Percentiles rank a stretch among this genome's conserved stretches.
Evolutionary conservation across 352 stramenopile species (phyloP).

Genomic region (Pythium aristosporum): DNA sequence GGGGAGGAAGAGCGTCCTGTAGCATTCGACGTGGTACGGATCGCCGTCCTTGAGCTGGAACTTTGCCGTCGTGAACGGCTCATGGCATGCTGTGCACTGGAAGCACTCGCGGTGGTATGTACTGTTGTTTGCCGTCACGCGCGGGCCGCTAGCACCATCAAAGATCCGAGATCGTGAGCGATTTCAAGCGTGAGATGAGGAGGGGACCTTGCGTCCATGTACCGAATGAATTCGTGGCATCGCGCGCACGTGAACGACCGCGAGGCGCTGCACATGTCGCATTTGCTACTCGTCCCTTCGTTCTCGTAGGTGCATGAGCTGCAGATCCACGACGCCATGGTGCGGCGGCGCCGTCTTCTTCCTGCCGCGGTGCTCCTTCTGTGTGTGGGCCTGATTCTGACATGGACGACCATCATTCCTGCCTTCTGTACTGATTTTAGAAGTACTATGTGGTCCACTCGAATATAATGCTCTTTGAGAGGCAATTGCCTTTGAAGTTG

Average conservation of each 20-base stretch:
- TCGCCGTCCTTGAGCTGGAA: conserved; percentile 49
- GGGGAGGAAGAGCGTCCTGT: conserved; percentile 62
- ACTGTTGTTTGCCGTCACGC: conserved; percentile 27
- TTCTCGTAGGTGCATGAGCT: conserved; percentile 49
- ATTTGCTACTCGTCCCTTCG: conserved; percentile 34
- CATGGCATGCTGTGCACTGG: conserved; percentile 40
- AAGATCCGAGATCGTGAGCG: not conserved
- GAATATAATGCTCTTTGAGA: not conserved
- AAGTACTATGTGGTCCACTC: conserved; percentile 9
- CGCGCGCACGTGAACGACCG: conserved; percentile 42
- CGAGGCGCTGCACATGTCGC: conserved; percentile 41
- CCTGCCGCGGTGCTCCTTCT: not conserved
- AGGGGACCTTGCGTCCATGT: not conserved
- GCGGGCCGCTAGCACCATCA: conserved; percentile 13
- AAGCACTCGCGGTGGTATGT: conserved; percentile 44
- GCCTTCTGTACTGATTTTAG: conserved; percentile 11
- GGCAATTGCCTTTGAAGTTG: not conserved
- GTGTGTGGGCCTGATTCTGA: not conserved
- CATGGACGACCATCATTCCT: not conserved
- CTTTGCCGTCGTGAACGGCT: conserved; percentile 27
- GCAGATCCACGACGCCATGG: conserved; percentile 36
- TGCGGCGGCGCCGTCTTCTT: not conserved
- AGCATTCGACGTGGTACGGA: conserved; percentile 69
- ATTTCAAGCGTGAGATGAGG: not conserved
- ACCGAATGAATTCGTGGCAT: conserved; percentile 27